Evolutionary conservation across 768 basidiomycete species (phyloP), one percentile per base, ranked within the genome.

Genomic region (Boletus tomentosulus): DNA sequence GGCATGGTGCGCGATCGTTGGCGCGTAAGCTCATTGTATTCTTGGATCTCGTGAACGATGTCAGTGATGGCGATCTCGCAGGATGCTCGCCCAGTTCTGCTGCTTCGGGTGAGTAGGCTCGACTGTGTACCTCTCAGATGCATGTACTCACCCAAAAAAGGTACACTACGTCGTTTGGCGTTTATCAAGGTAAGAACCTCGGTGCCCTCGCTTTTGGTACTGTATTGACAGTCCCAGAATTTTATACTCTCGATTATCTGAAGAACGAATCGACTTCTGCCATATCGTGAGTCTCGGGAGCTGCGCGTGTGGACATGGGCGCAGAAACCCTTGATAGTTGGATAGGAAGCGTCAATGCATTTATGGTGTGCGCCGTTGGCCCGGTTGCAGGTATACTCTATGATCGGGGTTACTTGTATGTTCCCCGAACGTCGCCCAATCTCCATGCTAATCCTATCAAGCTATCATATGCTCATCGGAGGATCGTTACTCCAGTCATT

Each of bases 341-440:
- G 72, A 75, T 83, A 54, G 82, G 81, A 39, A 75, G 79, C 27
- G 60, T 74, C 16, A 78, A 81, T 56, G 59, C 74, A 1, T 74
- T 77, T 44, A 62, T 79, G 11, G 55, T 70, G 16, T 57, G 76
- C 22, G 61, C 65, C 0, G 55, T 66, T n/a, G 72, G 79, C 15
- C 51, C 78, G 11, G 31, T 79, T 35, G 62, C 75, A 5, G 82
- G 82, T 3, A 61, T 71, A 47, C 71, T 76, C 8, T 79, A 76
- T 56, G 82, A 83, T 50, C 70, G 70, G n/a, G 82, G 82, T 50
- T 77, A 78, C 66, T 80, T 78, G 76, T 77, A 54, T 16, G 64
- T 56, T 27, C 2, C 7, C 46, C n/a, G 1, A 6, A 6, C 7
- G 11, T 24, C 15, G 31, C 35, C 33, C 1, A 38, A 25, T 1